These are phyloP conservation scores for Austroboletus novae-zelandiae DNA, from an alignment of 1,284 basidiomycete species.

Conservation along the genomic window DNA sequence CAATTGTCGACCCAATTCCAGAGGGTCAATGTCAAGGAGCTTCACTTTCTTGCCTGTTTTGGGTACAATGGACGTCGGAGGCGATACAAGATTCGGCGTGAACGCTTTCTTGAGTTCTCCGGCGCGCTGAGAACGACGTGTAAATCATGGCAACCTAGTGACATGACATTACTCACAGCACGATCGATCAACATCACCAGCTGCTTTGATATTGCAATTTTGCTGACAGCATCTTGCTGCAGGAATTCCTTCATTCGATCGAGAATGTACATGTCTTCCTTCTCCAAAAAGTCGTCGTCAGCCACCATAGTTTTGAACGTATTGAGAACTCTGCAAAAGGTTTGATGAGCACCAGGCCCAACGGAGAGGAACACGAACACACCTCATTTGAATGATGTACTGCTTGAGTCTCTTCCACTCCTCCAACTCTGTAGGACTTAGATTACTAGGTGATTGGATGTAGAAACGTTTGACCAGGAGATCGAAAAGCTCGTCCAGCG, in stretches of 20 bases:
- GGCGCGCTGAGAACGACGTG: slow-evolving; percentile 43
- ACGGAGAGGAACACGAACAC: slow-evolving; percentile 23
- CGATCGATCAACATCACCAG: slow-evolving; percentile 72
- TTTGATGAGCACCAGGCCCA: slow-evolving; percentile 2
- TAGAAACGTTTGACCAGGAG: slow-evolving; percentile 85
- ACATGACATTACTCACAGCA: slow-evolving; percentile 51
- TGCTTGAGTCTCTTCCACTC: slow-evolving; percentile 92
- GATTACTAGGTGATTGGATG: slow-evolving; percentile 71
- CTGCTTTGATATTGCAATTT: slow-evolving; percentile 69
- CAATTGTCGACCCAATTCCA: slow-evolving; percentile 92
- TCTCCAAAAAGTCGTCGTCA: slow-evolving; percentile 79
- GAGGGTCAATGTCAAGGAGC: slow-evolving; percentile 83
- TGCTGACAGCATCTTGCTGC: slow-evolving; percentile 60
- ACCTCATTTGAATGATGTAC: slow-evolving; percentile 86
- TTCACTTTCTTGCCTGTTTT: slow-evolving; percentile 76
- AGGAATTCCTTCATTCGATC: slow-evolving; percentile 79
- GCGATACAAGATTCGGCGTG: slow-evolving; percentile 50
- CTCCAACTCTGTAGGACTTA: slow-evolving; percentile 64
- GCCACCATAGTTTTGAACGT: slow-evolving; percentile 79
- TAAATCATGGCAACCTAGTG: slow-evolving; percentile 17
- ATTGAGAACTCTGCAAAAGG: slow-evolving; percentile 66
- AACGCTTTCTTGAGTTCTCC: slow-evolving; percentile 52
- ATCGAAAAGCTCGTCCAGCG: slow-evolving; percentile 81
- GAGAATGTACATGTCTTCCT: slow-evolving; percentile 77
- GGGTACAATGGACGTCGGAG: slow-evolving; percentile 78